Evolutionary conservation across 306 rosid genomes (phyloP), one percentile per base, ranked within the genome.

Genomic region (Vachellia collinsii): DNA sequence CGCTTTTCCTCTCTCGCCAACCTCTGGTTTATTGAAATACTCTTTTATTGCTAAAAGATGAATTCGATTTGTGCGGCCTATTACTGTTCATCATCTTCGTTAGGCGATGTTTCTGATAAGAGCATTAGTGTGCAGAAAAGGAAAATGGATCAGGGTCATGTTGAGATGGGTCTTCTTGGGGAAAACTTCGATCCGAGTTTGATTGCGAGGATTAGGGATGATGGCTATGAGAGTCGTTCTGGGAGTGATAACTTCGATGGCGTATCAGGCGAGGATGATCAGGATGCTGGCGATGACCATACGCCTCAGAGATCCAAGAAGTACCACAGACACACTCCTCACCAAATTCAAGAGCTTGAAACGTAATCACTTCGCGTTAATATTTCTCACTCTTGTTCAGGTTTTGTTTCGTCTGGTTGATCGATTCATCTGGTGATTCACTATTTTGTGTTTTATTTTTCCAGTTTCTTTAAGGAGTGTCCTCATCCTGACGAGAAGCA

Each of bases 401-500:
- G 5, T 47, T 44, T 75, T 38, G 4, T 34, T 42, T 41, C 65
- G 1, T 73, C 23, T 44, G 75, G 54, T 81, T 72, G 63, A 53
- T n/a, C 65, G 56, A 53, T 17, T 56, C 62, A 42, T 65, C 64
- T 83, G 76, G 42, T 72, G 42, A 74, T 22, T 4, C 13, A 46
- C 69, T 13, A 11, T 16, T 8, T 3, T 8, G 8, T 19, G 22
- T 37, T 62, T 69, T 0, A 29, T 47, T 19, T 41, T 77, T 86
- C 70, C 29, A 96, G 99, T 72, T 93, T 93, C 90, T 96, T 93
- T 58, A 93, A 91, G 90, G 97, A 93, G 81, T 92, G 92, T 77
- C 99, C 98, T 58, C 98, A 96, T 84, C 99, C 99, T 6, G 98
- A 96, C 83, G 99, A 96, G 71, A 96, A 96, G 85, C 99, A 96